Base-by-base conservation (phyloP, 1,284 basidiomycete genomes). In the Phellopilus nigrolimitatus region DNA sequence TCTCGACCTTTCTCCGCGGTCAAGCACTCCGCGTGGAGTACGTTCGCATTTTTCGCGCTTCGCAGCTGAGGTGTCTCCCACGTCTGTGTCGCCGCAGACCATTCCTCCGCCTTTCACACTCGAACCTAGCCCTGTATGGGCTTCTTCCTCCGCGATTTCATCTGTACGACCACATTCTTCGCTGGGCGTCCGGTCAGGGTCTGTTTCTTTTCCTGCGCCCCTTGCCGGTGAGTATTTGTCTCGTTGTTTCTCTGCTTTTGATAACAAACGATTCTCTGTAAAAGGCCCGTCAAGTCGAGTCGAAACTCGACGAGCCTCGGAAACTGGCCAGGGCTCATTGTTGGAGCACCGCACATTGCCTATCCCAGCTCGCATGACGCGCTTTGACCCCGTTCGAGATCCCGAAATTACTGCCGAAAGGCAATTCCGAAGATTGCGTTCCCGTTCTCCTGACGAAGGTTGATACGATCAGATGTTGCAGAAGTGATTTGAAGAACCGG, bases 71-170 rank as follows among this genome's bases (percentile, higher is more conserved):
- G 10, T 10, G 7, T 41, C 25, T 22, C 7, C 10, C 6, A 41
- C 39, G 21, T 24, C 45, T 15, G 17, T 36, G 27, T 47, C 45
- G 9, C 19, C 45, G 13, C 45, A 37, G 15, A 12, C 27, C 21
- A 41, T 55, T 12, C 53, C 53, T 21, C 53, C 53, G 9, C 53
- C 53, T 15, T 55, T 55, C 38, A 47, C 49, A 22, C 53, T 55
- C 28, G 49, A 55, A 28, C 53, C 53, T 17, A 47, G 19, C 19
- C 53, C 53, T 15, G 43, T 41, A 8, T 55, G 53, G 53, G 24
- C 37, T n/a, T 38, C 38, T 9, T 21, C 42, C n/a, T 17, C 24
- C 15, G 30, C 34, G 15, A 12, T 19, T 5, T 21, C 48, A 2
- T 44, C 52, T 45, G 8, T 28, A 8, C 34, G 46, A n/a, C 13